phyloP scores from a whole-genome alignment of 1,284 basidiomycete species.

The Apiotrichum gamsii region DNA sequence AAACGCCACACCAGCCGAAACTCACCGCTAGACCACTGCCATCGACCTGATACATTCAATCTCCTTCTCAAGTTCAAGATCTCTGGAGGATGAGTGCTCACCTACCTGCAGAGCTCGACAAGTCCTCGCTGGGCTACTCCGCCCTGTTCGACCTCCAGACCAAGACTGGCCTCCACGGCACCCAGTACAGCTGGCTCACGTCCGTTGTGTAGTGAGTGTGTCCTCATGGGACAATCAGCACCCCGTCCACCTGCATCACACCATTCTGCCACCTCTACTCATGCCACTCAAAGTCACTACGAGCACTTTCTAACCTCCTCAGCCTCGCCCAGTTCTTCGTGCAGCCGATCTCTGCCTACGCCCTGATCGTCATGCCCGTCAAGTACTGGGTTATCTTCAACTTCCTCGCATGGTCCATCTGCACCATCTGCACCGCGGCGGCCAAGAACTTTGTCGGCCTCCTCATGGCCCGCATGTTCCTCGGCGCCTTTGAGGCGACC shows the following conservation, averaged over 20 bases:
- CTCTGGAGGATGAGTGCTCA: too few relatives aligned
- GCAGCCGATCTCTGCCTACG: conserved; percentile 22
- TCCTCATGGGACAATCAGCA: too few relatives aligned
- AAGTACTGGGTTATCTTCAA: conserved; percentile 16
- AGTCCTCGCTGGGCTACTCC: conserved; percentile 40
- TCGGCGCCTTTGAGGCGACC: conserved; percentile 28
- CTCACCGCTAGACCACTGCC: too few relatives aligned
- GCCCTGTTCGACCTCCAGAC: conserved; percentile 33
- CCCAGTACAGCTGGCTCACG: conserved; percentile 23
- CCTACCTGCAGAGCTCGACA: conserved; percentile 32
- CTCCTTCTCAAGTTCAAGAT: too few relatives aligned
- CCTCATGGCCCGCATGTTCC: conserved; percentile 31
- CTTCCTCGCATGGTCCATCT: conserved; percentile 24
- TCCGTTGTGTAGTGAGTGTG: conserved; percentile 19
- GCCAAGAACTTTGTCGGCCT: conserved; percentile 35
- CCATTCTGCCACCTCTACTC: too few relatives aligned
- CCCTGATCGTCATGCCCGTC: conserved; percentile 24
- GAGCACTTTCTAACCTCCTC: not conserved
- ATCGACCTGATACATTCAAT: too few relatives aligned
- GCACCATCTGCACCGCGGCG: conserved; percentile 33
- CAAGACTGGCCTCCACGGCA: conserved; percentile 15
- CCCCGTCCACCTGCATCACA: too few relatives aligned
- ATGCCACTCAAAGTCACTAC: not conserved
- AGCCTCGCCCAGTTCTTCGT: conserved; percentile 19
- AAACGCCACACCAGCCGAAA: too few relatives aligned